These are phyloP conservation scores for Pleurostoma richardsiae DNA, from an alignment of 2,329 filamentous ascomycete species.

Conservation along the genomic window DNA sequence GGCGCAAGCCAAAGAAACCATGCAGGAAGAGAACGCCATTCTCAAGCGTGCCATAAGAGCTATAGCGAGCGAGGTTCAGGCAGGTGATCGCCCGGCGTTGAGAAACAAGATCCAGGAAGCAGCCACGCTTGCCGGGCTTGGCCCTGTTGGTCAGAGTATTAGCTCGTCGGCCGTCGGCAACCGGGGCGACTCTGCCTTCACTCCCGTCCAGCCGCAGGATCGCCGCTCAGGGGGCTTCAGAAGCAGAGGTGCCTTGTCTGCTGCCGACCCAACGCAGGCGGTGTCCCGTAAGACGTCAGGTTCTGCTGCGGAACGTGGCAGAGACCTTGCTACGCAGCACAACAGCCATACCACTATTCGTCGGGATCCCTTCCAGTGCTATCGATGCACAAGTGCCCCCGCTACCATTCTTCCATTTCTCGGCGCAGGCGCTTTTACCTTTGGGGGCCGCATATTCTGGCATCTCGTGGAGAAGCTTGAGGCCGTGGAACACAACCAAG, in stretches of 20 bases:
- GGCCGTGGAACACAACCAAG: slow-evolving; percentile 10
- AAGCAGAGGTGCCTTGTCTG: no score
- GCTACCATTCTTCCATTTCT: slow-evolving; percentile 16
- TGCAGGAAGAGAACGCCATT: background rate
- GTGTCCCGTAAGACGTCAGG: no score
- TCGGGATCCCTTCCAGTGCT: slow-evolving; percentile 11
- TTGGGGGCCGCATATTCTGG: slow-evolving; percentile 20
- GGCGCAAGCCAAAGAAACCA: background rate
- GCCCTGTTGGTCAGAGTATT: background rate
- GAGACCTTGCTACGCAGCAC: no score
- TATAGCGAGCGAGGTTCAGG: slow-evolving; percentile 9
- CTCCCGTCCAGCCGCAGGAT: no score
- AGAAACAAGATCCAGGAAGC: slow-evolving; percentile 12
- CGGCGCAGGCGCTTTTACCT: slow-evolving; percentile 15
- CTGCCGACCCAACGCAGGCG: no score
- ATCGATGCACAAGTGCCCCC: slow-evolving; percentile 10
- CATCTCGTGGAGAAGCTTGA: slow-evolving; percentile 15
- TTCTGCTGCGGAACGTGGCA: no score
- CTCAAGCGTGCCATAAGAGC: slow-evolving; percentile 15
- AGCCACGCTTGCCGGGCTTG: slow-evolving; percentile 9
- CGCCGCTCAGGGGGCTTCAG: no score
- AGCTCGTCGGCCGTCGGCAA: background rate
- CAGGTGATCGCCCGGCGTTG: slow-evolving; percentile 10
- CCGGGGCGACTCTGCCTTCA: no score
- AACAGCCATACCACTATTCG: slow-evolving; percentile 11